Base-by-base conservation (phyloP, 2,329 filamentous ascomycete species). In the Talaromyces piceae region DNA sequence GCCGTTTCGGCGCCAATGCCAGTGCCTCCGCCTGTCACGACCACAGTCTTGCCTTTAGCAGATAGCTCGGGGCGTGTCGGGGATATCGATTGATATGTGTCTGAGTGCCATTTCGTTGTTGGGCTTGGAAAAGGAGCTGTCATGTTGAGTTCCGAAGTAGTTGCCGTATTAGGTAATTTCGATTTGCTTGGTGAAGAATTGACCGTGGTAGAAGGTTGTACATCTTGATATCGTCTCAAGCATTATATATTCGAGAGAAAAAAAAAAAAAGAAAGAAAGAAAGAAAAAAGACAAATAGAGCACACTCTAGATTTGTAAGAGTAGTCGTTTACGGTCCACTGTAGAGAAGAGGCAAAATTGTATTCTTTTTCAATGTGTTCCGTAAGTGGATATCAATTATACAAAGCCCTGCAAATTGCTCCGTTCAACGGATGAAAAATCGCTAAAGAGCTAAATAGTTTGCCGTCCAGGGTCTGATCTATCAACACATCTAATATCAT, bases 1-100 rank as follows among this genome's bases (percentile, higher is more conserved):
- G 73, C 72, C 5, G 68, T 76, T 45, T 65, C 70, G 39, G 63
- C 64, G 28, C 75, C 74, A 31, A 78, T 77, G 5, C 74, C 75
- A 9, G 59, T 69, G 3, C 73, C 73, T 0, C 70, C 73, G 18
- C 73, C 74, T 3, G 74, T 77, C 12, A 75, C 56, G 4, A 75
- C 4, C 9, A 75, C 56, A 6, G 59, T 67, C 54, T 73, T 75
- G 47, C 65, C 67, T 46, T 60, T 63, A 47, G 63, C 66, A 20
- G 68, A 71, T 39, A 75, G 64, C 45, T 67, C 66, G 1, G 73
- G 67, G 7, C 65, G 67, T 4, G 59, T 63, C 5, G 73, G 72
- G 23, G 66, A 69, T 30, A 74, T 66, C 18, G 67, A 61, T 47
- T 48, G 22, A 37, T 61, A 60, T 12, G 50, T 55, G 2, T 48